A percentile compares a stretch with the other conserved stretches of the same genome.
These are phyloP conservation scores for Melanogaster broomeanus DNA, from an alignment of 768 basidiomycete genomes.

Conservation along the genomic window DNA sequence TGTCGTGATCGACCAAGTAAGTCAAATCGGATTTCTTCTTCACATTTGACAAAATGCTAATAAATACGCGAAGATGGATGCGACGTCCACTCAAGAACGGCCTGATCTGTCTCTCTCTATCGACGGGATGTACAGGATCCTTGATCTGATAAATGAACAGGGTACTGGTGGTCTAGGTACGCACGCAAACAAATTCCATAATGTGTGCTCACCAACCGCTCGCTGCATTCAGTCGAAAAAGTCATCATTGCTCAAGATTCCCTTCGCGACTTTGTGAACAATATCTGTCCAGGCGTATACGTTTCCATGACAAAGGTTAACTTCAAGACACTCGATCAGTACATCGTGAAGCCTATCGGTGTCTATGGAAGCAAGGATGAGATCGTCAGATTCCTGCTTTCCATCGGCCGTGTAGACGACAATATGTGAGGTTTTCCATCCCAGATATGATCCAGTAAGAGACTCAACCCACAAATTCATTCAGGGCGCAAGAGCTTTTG, in stretches of 20 bases:
- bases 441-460: neutral
- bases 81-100: neutral
- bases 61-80: neutral
- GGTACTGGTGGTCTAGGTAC: constrained; percentile 50
- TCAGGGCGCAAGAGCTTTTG: constrained; percentile 6
- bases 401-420: constrained; percentile 35
- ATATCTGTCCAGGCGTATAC: constrained; percentile 48
- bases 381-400: constrained; percentile 43
- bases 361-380: constrained; percentile 52
- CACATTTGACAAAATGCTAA: neutral
- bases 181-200: neutral
- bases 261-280: constrained; percentile 45
- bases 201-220: neutral
- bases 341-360: constrained; percentile 46
- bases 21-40: neutral
- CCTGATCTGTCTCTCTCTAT: constrained; percentile 22
- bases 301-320: constrained; percentile 51
- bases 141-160: constrained; percentile 49
- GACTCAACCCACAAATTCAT: neutral
- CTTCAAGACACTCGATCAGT: constrained; percentile 47
- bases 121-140: constrained; percentile 45
- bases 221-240: constrained; percentile 46
- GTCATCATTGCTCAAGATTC: constrained; percentile 54
- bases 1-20: neutral
- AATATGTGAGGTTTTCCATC: constrained; percentile 35